Evolutionary conservation across 1,139 yeast genomes (phyloP).

Genomic region (Blastobotrys persicus): DNA sequence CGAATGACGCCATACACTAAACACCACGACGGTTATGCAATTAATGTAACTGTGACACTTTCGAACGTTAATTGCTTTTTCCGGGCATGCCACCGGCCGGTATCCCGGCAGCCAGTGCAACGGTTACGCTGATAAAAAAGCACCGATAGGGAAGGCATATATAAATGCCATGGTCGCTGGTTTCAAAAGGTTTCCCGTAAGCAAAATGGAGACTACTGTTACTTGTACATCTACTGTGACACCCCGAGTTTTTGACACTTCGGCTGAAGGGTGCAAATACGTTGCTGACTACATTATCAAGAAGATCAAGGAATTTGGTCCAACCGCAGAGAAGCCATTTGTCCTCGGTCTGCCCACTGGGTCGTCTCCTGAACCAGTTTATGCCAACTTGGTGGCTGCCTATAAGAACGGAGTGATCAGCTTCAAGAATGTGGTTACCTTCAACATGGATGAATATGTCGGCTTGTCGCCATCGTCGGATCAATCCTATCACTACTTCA

Average conservation of each 20-base stretch:
- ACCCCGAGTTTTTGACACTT: slow-evolving; percentile 22
- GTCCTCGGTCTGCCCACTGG: slow-evolving; percentile 66
- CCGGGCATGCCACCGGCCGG: not conserved
- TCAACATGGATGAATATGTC: slow-evolving; percentile 63
- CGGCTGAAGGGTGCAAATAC: slow-evolving; percentile 46
- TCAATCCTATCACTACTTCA: slow-evolving; percentile 61
- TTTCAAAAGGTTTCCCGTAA: not conserved
- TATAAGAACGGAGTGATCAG: slow-evolving; percentile 47
- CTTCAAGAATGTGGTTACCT: slow-evolving; percentile 57
- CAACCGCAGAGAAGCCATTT: slow-evolving; percentile 51
- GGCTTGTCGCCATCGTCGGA: slow-evolving; percentile 49
- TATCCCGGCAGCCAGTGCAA: slow-evolving; percentile 1
- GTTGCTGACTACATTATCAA: slow-evolving; percentile 51
- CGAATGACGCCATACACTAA: not conserved
- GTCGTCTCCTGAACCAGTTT: slow-evolving; percentile 62
- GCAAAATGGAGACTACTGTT: not conserved
- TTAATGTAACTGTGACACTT: slow-evolving; percentile 1
- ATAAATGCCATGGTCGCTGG: not conserved
- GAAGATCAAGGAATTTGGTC: slow-evolving; percentile 47
- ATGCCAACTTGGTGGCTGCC: slow-evolving; percentile 48
- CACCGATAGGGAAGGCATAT: not conserved
- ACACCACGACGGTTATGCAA: slow-evolving; percentile 2
- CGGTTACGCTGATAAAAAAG: slow-evolving; percentile 2
- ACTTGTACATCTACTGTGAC: not conserved
- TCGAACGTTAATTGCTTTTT: not conserved